Base-by-base conservation (phyloP, 345 rosid genomes). In the Rhodamnia rubescens region DNA sequence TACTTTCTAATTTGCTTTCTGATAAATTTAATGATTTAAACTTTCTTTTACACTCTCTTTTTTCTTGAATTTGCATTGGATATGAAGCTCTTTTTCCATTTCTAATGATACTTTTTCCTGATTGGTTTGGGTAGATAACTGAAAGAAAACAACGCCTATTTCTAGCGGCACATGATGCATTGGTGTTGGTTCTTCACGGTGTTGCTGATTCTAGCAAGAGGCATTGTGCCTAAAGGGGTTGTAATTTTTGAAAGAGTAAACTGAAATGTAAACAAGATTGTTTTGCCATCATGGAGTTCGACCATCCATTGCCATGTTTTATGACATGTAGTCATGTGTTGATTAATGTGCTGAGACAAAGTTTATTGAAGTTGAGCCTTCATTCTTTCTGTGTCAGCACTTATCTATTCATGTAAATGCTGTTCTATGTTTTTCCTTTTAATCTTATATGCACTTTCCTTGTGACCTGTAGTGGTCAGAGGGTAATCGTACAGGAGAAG, bases 401-500 rank as follows among this genome's bases (percentile, higher is more conserved):
- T 50, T 83, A 14, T 21, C 49, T 40, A 27, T 69, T 54, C 58
- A 56, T 29, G 47, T 55, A 59, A 58, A 61, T 78, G 56, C 53
- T 69, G 44, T 32, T 32, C 78, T 32, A 32, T 69, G 13, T 36
- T 32, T 69, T 69, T 61, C 57, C 53, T 57, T 61, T 56, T 85
- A 50, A 53, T 42, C 50, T 83, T 36, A 12, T 74, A 54, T 78
- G 85, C 21, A 53, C 88, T 82, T 81, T 83, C 84, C 11, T 61
- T 87, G 61, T 85, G 57, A 74, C 75, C 27, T 92, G 89, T 89
- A 97, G 99, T 82, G 97, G 93, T 82, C 98, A 97, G 91, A 93
- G 97, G 91, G 93, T 95, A 53, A 92, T 93, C 15, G 86, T 97
- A 57, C 95, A 92, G 86, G 97, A 95, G 74, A 92, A 93, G 57